Percentiles rank a stretch among this genome's conserved stretches.
phyloP scores from a whole-genome alignment of 2,329 filamentous ascomycete species.

The Aspergillus felis region DNA sequence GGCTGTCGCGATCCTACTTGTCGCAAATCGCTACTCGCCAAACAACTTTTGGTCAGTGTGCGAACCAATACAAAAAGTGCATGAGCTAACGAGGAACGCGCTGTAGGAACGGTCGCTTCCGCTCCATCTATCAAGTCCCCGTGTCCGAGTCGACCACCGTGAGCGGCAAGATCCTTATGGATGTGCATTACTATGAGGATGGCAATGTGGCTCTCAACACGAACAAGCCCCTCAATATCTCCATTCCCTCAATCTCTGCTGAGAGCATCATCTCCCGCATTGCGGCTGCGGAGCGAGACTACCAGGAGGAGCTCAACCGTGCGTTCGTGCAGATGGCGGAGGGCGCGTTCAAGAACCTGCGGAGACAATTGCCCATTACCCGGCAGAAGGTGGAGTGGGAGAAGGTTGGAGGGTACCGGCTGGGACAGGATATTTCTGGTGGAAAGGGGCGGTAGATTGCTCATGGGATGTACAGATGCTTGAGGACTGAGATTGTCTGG shows the following conservation, averaged over 20 bases:
- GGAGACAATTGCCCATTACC: constrained; percentile 90
- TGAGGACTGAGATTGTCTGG: background rate
- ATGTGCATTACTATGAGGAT: constrained; percentile 99
- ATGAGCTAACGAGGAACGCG: background rate
- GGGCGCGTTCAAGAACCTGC: constrained; percentile 88
- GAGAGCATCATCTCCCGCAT: constrained; percentile 76
- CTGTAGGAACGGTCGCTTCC: constrained; percentile 88
- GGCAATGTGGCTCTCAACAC: constrained; percentile 93
- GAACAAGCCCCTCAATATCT: constrained; percentile 67
- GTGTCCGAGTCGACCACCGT: constrained; percentile 58
- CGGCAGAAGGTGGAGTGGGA: constrained; percentile 99
- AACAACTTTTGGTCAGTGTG: constrained; percentile 83
- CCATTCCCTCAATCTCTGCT: constrained; percentile 58
- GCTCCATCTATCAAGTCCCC: constrained; percentile 77
- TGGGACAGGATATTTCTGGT: constrained; percentile 75
- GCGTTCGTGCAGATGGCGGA: constrained; percentile 86
- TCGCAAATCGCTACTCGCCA: constrained; percentile 95
- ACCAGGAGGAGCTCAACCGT: constrained; percentile 92
- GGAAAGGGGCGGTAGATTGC: constrained; percentile 45
- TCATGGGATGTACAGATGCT: background rate
- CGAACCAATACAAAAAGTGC: background rate
- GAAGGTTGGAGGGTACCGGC: constrained; percentile 87
- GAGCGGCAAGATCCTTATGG: constrained; percentile 79
- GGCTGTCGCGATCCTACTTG: constrained; percentile 74
- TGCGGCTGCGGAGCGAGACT: constrained; percentile 76